Base-by-base conservation (phyloP, 2,329 filamentous ascomycete genomes). In the Scedosporium dehoogii region DNA sequence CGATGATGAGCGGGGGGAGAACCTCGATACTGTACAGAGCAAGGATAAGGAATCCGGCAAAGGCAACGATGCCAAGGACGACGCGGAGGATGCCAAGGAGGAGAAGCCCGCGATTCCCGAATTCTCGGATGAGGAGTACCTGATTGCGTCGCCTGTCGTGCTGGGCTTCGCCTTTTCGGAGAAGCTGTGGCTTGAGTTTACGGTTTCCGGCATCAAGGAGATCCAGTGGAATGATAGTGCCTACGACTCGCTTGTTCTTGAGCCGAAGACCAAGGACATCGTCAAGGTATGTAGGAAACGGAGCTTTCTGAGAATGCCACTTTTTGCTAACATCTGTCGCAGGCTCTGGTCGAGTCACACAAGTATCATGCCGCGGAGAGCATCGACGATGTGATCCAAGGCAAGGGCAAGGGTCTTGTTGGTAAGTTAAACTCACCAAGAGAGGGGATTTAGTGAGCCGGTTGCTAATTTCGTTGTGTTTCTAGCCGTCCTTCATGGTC, bases 151-250 rank as follows among this genome's bases (percentile, higher is more conserved):
- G 1, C 89, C 92, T 0, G 86, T 96, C 0, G 90, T 96, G 0
- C 81, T 96, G 1, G 92, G 92, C 0, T 96, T 96, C 68, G 85
- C 90, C 0, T 96, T 96, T 72, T 85, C 85, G 1, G 91, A 96
- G 74, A 96, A 96, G 75, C 79, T 91, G 9, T 97, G 92, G 92
- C 82, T 96, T 0, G 91, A 96, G 71, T 91, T 96, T 68, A 87
- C 86, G 0, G 87, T 97, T 21, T 90, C 88, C 0, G 86, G 87
- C 0, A 82, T 96, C 65, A 83, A 84, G 55, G 89, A 96, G 3
- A 93, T 96, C 65, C 81, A 86, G 42, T 96, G 90, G 90, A 93
- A 96, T 69, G 85, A 89, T 51, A 81, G 85, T 14, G 92, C 92
- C 0, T 96, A 94, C 74, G 85, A 89, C 58, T 92, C 88, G 0